These are phyloP conservation scores for Trichosanthes cucumerina DNA, from an alignment of 306 rosid species.

Conservation along the genomic window DNA sequence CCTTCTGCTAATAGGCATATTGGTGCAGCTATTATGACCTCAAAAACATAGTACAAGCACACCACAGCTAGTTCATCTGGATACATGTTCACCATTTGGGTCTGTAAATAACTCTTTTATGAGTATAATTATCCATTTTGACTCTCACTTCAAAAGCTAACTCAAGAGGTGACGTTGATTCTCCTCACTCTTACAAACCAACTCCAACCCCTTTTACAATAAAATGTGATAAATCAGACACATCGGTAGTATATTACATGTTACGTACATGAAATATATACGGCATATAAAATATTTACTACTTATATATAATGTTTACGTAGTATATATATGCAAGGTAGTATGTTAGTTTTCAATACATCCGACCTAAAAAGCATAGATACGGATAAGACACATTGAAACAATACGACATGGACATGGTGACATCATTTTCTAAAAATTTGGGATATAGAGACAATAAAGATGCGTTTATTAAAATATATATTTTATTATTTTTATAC, in stretches of 20 bases:
- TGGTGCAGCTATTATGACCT: conserved; percentile 11
- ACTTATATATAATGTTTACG: not conserved
- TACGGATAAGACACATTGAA: not conserved
- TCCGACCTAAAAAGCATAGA: not conserved
- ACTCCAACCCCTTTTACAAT: not conserved
- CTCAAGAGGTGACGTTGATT: not conserved
- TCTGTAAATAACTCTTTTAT: not conserved
- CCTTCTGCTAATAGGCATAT: conserved; percentile 16
- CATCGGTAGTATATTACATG: not conserved
- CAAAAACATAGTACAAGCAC: conserved; percentile 12
- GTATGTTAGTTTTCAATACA: not conserved
- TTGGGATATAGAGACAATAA: not conserved
- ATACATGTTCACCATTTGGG: conserved; percentile 18
- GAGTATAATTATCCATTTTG: not conserved
- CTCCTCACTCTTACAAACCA: not conserved
- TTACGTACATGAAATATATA: not conserved
- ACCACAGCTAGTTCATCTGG: conserved; percentile 21
- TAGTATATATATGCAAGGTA: too few species aligned
- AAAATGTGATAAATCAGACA: not conserved
- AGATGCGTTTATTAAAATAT: not conserved
- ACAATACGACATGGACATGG: not conserved
- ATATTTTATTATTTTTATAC: not conserved
- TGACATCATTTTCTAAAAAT: not conserved
- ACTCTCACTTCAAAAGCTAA: not conserved
- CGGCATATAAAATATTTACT: not conserved